Evolutionary conservation across 768 basidiomycete genomes (phyloP).

Genomic region (Leccinum barrowsii): DNA sequence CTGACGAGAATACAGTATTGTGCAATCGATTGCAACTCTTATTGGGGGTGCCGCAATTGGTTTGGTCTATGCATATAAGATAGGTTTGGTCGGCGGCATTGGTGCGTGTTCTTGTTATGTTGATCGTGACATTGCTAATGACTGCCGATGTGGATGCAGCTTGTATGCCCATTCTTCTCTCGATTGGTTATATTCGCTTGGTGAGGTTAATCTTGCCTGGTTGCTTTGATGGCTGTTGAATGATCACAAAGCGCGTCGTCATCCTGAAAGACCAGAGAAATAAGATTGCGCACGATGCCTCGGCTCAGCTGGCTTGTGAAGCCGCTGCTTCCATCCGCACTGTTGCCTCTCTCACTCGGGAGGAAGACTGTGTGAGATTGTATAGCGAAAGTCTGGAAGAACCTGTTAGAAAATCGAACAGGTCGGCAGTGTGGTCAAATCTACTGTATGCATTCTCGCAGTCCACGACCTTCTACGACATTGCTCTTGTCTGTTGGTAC

Average conservation of each 20-base stretch:
- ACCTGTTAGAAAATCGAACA: slow-evolving; percentile 65
- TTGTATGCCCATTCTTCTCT: slow-evolving; percentile 64
- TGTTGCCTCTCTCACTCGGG: slow-evolving; percentile 84
- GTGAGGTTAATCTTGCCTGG: slow-evolving; percentile 34
- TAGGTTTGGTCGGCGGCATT: slow-evolving; percentile 75
- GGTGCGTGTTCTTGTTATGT: slow-evolving; percentile 10
- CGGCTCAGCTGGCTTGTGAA: slow-evolving; percentile 89
- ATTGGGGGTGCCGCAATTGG: too few species aligned
- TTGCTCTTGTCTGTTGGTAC: slow-evolving; percentile 81
- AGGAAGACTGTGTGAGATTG: slow-evolving; percentile 68
- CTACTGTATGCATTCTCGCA: slow-evolving; percentile 73
- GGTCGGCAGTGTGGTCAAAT: slow-evolving; percentile 61
- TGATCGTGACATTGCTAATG: not conserved
- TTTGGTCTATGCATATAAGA: too few species aligned
- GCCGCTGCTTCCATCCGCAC: slow-evolving; percentile 88
- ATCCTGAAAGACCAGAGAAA: slow-evolving; percentile 83
- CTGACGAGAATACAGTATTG: too few species aligned
- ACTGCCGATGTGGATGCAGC: slow-evolving; percentile 31
- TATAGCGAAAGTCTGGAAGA: slow-evolving; percentile 70
- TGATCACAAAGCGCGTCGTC: slow-evolving; percentile 58
- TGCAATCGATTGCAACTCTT: too few species aligned
- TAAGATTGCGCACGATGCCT: slow-evolving; percentile 73
- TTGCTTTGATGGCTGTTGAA: slow-evolving; percentile 4
- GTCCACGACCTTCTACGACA: slow-evolving; percentile 71
- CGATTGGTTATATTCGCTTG: slow-evolving; percentile 80